Conservation (phyloP, 768 basidiomycete genomes). For the Pleurotus ostreatus region DNA sequence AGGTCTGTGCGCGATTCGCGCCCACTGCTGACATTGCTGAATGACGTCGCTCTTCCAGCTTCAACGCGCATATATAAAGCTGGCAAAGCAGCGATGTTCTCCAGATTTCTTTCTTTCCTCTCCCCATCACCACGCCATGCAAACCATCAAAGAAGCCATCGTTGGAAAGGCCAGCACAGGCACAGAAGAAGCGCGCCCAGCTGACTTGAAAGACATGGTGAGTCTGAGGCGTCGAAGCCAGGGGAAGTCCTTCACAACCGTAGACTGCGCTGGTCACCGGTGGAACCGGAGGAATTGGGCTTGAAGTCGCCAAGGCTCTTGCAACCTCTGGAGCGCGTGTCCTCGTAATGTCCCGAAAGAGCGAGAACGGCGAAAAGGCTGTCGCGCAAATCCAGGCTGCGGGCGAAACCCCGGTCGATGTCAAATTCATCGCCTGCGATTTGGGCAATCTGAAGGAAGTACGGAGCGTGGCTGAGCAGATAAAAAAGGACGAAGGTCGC, state of each 20-base stretch:
- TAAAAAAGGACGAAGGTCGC: slow-evolving; percentile 6
- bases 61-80: too few species aligned
- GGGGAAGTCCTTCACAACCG: background rate
- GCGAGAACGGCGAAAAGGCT: slow-evolving; percentile 28
- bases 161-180: background rate
- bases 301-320: slow-evolving; percentile 33
- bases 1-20: too few species aligned
- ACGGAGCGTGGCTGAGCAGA: slow-evolving; percentile 3
- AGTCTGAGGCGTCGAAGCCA: too few species aligned
- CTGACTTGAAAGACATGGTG: background rate
- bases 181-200: background rate
- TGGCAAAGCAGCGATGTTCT: too few species aligned
- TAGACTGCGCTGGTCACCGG: slow-evolving; percentile 1
- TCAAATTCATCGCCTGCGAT: slow-evolving; percentile 21
- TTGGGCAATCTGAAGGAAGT: slow-evolving; percentile 10
- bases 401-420: slow-evolving; percentile 25
- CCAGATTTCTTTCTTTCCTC: too few species aligned
- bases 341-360: slow-evolving; percentile 36
- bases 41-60: too few species aligned
- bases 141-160: slow-evolving; percentile 1
- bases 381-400: slow-evolving; percentile 29
- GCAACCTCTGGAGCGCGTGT: slow-evolving; percentile 38
- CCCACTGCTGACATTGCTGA: too few species aligned
- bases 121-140: background rate
- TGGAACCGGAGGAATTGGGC: slow-evolving; percentile 30